Evolutionary conservation across 306 rosid species (phyloP).

Genomic region (Dalbergia oliveri): DNA sequence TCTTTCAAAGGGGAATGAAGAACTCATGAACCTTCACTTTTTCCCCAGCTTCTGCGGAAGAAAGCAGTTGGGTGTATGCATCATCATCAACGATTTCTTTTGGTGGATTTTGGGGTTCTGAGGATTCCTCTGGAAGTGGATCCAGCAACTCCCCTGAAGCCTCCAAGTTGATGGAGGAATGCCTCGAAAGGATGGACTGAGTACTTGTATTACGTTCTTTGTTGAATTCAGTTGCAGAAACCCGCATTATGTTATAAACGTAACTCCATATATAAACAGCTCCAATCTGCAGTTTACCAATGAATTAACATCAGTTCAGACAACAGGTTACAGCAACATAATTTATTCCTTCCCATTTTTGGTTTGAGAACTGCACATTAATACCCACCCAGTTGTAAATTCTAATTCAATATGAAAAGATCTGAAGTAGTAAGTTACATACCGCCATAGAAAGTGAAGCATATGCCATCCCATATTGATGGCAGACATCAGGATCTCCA

Average conservation of each 20-base stretch:
- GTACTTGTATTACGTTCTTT: conserved; percentile 35
- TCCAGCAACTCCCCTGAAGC: conserved; percentile 43
- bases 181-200: conserved; percentile 8
- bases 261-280: conserved; percentile 78
- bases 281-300: conserved; percentile 66
- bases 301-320: conserved; percentile 11
- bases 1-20: conserved; percentile 14
- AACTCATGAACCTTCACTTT: conserved; percentile 50
- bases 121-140: conserved; percentile 34
- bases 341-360: background rate
- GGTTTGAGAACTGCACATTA: background rate
- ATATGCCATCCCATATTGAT: conserved; percentile 59
- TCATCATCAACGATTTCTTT: conserved; percentile 46
- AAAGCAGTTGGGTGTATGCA: conserved; percentile 48
- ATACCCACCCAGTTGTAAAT: background rate
- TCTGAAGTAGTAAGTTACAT: conserved; percentile 12
- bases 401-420: conserved; percentile 33
- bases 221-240: conserved; percentile 54
- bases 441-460: conserved; percentile 73
- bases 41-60: conserved; percentile 45
- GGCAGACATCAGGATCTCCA: conserved; percentile 59
- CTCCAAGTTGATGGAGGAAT: background rate
- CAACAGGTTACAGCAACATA: background rate
- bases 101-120: conserved; percentile 49
- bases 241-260: conserved; percentile 80